Percentiles rank a stretch among this genome's conserved stretches.
Evolutionary conservation across 1,139 yeast genomes (phyloP).

Genomic region (Groenewaldozyma sp.): DNA sequence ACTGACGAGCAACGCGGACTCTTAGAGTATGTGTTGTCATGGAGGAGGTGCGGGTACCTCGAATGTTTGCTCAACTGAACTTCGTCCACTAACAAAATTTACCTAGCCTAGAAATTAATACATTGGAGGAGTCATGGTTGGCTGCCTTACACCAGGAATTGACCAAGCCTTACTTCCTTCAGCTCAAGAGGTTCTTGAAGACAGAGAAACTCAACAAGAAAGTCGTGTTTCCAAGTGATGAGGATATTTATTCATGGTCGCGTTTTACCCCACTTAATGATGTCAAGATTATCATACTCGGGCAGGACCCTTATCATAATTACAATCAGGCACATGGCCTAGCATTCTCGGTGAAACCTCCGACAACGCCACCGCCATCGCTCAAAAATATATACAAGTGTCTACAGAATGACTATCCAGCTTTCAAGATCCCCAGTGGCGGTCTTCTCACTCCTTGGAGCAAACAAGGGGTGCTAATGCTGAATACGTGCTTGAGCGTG

Average conservation of each 20-base stretch:
- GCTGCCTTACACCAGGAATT: slow-evolving; percentile 58
- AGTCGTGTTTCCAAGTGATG: slow-evolving; percentile 64
- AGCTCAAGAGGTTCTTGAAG: slow-evolving; percentile 53
- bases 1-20: slow-evolving; percentile 45
- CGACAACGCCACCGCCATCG: slow-evolving; percentile 85
- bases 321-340: slow-evolving; percentile 91
- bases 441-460: slow-evolving; percentile 87
- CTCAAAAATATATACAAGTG: slow-evolving; percentile 80
- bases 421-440: slow-evolving; percentile 47
- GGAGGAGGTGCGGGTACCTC: neutral
- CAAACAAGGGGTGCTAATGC: slow-evolving; percentile 71
- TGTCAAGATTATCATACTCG: slow-evolving; percentile 73
- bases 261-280: slow-evolving; percentile 67
- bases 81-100: no score
- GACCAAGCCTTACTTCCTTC: slow-evolving; percentile 77
- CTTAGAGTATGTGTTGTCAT: slow-evolving; percentile 35
- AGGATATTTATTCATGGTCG: slow-evolving; percentile 89
- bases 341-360: slow-evolving; percentile 84
- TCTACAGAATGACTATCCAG: slow-evolving; percentile 61
- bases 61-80: no score
- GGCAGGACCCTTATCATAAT: slow-evolving; percentile 97
- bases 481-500: slow-evolving; percentile 86
- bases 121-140: slow-evolving; percentile 75
- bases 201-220: slow-evolving; percentile 28
- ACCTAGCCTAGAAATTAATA: slow-evolving; percentile 48